Conservation (phyloP, 768 basidiomycete species). For the Phylloporus scabripes region DNA sequence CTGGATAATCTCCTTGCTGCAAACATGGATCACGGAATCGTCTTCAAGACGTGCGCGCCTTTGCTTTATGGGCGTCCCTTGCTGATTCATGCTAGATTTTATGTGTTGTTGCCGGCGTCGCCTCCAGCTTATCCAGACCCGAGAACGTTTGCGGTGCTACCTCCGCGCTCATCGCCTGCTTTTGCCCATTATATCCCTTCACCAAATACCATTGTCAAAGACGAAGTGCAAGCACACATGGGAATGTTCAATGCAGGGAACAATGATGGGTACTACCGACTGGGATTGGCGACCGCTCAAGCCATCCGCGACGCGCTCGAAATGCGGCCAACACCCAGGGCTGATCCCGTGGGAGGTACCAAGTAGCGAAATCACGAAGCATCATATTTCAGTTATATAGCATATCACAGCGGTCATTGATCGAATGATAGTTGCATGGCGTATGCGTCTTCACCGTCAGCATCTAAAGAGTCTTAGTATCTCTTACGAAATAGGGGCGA, state of each 20-base stretch:
- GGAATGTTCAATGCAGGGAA: slow-evolving; percentile 79
- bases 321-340: background rate
- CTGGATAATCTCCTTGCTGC: slow-evolving; percentile 57
- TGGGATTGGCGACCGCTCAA: slow-evolving; percentile 65
- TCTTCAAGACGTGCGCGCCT: slow-evolving; percentile 64
- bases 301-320: slow-evolving; percentile 54
- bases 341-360: background rate
- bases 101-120: slow-evolving; percentile 67
- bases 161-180: slow-evolving; percentile 43
- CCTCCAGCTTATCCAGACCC: slow-evolving; percentile 49
- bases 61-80: background rate
- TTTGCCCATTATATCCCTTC: slow-evolving; percentile 56
- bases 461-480: slow-evolving; percentile 50
- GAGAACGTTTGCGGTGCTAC: slow-evolving; percentile 78
- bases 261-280: slow-evolving; percentile 88
- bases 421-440: slow-evolving; percentile 75
- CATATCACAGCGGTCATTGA: slow-evolving; percentile 8
- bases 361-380: slow-evolving; percentile 3
- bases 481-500: background rate
- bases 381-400: slow-evolving; percentile 7
- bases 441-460: slow-evolving; percentile 93
- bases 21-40: slow-evolving; percentile 55
- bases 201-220: slow-evolving; percentile 58
- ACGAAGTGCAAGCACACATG: slow-evolving; percentile 82
- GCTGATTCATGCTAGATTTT: slow-evolving; percentile 50